These are phyloP conservation scores for Marsdenia floribunda DNA, from an alignment of 257 asterid genomes.

Conservation along the genomic window DNA sequence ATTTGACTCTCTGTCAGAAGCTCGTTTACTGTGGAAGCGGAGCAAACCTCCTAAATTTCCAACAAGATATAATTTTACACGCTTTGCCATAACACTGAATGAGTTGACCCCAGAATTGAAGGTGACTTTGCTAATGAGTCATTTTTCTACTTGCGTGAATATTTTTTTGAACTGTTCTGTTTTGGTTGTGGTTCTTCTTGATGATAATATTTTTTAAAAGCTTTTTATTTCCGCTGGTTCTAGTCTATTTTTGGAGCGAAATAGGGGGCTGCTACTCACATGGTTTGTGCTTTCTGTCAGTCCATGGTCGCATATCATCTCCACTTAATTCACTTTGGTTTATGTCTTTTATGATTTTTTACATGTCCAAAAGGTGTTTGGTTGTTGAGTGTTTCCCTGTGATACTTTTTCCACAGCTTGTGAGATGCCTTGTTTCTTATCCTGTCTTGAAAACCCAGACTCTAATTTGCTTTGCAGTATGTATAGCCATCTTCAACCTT, in stretches of 20 bases:
- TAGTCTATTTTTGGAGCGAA: not conserved
- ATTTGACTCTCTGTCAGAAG: constrained; percentile 49
- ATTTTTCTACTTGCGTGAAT: not conserved
- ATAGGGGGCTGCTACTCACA: not conserved
- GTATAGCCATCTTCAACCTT: not conserved
- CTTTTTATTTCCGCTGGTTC: not conserved
- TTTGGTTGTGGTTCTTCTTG: not conserved
- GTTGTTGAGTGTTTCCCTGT: not conserved
- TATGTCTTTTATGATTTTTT: constrained; percentile 1
- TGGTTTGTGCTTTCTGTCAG: not conserved
- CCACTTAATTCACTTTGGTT: not conserved
- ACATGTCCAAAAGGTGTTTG: not conserved
- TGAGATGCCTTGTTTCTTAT: not conserved
- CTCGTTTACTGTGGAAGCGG: constrained; percentile 78
- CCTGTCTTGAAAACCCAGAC: not conserved
- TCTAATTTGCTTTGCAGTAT: not conserved
- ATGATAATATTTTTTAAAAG: not conserved
- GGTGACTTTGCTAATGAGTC: constrained; percentile 35
- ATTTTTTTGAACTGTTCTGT: not conserved
- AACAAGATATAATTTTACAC: constrained; percentile 82
- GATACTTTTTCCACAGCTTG: not conserved
- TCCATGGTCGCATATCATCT: not conserved
- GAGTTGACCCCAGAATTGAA: constrained; percentile 73
- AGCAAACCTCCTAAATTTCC: constrained; percentile 74
- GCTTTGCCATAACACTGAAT: constrained; percentile 85